Conservation (phyloP, 495 filamentous ascomycete species). For the Podospora comata region DNA sequence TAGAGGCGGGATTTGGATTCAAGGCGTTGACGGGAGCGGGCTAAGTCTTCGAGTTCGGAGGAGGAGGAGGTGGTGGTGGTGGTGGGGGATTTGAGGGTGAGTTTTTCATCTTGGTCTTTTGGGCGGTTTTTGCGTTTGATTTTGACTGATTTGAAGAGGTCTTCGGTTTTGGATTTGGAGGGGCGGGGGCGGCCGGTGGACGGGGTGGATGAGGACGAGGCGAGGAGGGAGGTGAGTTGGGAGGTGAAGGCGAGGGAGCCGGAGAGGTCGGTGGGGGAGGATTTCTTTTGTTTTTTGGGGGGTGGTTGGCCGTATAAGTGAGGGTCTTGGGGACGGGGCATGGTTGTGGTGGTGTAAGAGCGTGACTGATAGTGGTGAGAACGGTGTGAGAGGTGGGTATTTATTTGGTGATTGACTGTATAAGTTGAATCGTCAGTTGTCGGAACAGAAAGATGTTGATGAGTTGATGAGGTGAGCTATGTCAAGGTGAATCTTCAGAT, state of each 20-base stretch:
- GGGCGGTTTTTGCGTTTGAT: conserved; percentile 60
- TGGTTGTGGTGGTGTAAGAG: conserved; percentile 23
- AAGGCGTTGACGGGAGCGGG: conserved; percentile 71
- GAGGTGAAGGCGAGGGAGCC: conserved; percentile 77
- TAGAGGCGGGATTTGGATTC: conserved; percentile 84
- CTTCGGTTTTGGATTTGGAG: conserved; percentile 64
- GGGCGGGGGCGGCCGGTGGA: conserved; percentile 59
- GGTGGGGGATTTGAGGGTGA: conserved; percentile 41
- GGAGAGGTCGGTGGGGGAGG: conserved; percentile 56
- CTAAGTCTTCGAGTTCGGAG: conserved; percentile 27
- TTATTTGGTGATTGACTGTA: background rate
- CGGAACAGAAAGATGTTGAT: background rate
- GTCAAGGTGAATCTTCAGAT: background rate
- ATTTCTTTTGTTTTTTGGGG: conserved; percentile 55
- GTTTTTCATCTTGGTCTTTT: conserved; percentile 29
- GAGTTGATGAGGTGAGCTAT: background rate
- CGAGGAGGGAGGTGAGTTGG: conserved; percentile 69
- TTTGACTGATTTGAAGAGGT: conserved; percentile 63
- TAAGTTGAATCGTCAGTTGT: background rate
- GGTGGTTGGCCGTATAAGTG: conserved; percentile 75
- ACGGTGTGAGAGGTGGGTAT: background rate
- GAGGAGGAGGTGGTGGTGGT: conserved; percentile 32
- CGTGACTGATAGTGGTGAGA: background rate
- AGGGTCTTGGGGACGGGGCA: conserved; percentile 51
- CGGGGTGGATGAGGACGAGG: conserved; percentile 41